Evolutionary conservation across 371 early-diverging fungal species (phyloP), one percentile per base, ranked within the genome.

Genomic region (Massospora cicadina): DNA sequence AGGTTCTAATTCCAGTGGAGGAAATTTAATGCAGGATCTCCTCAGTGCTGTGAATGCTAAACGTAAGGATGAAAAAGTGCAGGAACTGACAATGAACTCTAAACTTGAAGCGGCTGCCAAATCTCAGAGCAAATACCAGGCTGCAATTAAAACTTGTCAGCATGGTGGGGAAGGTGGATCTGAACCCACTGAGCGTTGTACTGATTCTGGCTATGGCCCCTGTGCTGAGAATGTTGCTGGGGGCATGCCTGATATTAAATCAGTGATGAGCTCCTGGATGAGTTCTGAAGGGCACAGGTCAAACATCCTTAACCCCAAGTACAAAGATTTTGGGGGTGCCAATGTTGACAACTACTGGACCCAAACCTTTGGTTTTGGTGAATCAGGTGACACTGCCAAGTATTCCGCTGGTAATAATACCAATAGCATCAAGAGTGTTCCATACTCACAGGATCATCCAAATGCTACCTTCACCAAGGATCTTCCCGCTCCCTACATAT

Each of bases 171-270:
- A 55, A 0, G 55, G 43, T 0, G 73, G 73, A 5, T 23, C 53
- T 2, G 56, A 68, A 2, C 69, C 67, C 13, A 3, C 53, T 2
- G 70, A 72, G 1, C 65, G 68, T 61, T 31, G 67, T 0, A 21
- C 24, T 1, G 43, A 17, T 1, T 70, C 65, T 0, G 63, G 65
- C 27, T 31, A 70, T n/a, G 13, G 3, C 54, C 70, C 63, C 0
- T 59, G 63, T 7, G 76, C 71, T 3, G 77, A 77, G 68, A 77
- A 77, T 69, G 77, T 77, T 29, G 77, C 77, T 27, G 65, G 55
- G 56, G 71, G 71, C 60, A 68, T 71, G 32, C 3, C 28, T 27
- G 32, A 57, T n/a, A 67, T 70, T 7, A 32, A 33, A 10, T 27
- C 58, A 12, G 78, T 70, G 13, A 72, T 77, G 71, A n/a, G 58